phyloP scores from a whole-genome alignment of 2,329 filamentous ascomycete genomes.

The Thielaviopsis euricoi region DNA sequence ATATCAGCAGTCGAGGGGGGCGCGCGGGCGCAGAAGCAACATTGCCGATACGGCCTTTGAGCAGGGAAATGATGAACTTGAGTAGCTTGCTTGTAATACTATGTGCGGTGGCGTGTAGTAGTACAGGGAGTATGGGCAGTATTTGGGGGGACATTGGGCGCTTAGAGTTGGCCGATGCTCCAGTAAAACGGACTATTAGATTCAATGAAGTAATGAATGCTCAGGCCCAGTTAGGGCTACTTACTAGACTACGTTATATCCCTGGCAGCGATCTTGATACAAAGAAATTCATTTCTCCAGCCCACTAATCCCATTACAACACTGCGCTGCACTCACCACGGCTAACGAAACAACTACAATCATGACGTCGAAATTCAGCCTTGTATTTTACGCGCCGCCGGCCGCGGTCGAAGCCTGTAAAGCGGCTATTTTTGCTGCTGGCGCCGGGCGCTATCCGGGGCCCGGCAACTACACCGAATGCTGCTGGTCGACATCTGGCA shows the following conservation, averaged over 20 bases:
- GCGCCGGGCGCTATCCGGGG: constrained; percentile 36
- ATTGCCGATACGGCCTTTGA: constrained; percentile 20
- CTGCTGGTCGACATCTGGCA: constrained; percentile 35
- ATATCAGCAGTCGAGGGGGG: constrained; percentile 26
- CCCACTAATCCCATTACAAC: too few species aligned
- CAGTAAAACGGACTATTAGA: constrained; percentile 15
- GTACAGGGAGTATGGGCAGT: too few species aligned
- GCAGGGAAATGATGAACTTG: constrained; percentile 16
- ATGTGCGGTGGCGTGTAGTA: too few species aligned
- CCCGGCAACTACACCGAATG: constrained; percentile 38
- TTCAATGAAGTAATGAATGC: too few species aligned
- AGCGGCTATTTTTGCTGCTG: constrained; percentile 37
- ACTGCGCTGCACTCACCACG: too few species aligned
- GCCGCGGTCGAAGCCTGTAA: constrained; percentile 32
- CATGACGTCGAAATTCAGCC: constrained; percentile 16
- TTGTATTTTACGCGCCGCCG: constrained; percentile 35
- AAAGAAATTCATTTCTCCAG: too few species aligned
- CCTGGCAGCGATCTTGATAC: too few species aligned
- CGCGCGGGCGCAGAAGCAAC: constrained; percentile 20
- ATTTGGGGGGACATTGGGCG: too few species aligned
- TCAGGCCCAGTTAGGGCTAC: too few species aligned
- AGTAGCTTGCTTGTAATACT: too few species aligned
- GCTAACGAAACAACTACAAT: background rate
- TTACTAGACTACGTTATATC: too few species aligned
- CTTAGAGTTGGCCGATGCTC: constrained; percentile 16